Conservation (phyloP, 345 rosid genomes). For the Durio zibethinus region DNA sequence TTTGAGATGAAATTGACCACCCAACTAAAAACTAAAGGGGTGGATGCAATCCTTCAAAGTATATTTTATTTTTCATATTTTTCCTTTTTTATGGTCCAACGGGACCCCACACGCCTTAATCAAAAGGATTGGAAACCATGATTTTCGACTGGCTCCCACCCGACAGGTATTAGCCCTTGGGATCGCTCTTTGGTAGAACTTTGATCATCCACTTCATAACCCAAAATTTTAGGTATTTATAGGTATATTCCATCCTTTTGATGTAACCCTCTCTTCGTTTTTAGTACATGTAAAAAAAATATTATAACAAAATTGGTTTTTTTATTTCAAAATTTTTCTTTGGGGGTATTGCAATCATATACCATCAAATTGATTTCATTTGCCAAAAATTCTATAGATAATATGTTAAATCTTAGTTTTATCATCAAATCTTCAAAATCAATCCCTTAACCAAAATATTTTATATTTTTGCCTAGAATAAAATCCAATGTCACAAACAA, state of each 20-base stretch:
- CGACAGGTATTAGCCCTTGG: conserved; percentile 49
- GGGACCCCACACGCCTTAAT: conserved; percentile 43
- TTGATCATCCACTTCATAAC: background rate
- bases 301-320: background rate
- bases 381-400: conserved; percentile 16
- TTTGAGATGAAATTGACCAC: conserved; percentile 45
- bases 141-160: conserved; percentile 24
- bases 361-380: conserved; percentile 15
- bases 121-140: conserved; percentile 41
- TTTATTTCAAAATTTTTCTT: background rate
- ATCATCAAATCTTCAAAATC: conserved; percentile 7
- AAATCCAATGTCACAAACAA: conserved; percentile 10
- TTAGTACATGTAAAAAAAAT: too few relatives aligned
- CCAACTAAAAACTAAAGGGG: conserved; percentile 35
- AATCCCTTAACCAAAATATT: background rate
- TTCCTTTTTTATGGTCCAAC: background rate
- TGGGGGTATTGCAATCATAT: background rate
- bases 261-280: background rate
- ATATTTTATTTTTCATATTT: background rate
- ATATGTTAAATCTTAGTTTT: conserved; percentile 22
- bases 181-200: conserved; percentile 30
- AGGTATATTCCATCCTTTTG: conserved; percentile 12
- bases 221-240: background rate
- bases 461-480: background rate
- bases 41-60: background rate